phyloP scores from a whole-genome alignment of 2,329 filamentous ascomycete species.

The Periconia digitata region DNA sequence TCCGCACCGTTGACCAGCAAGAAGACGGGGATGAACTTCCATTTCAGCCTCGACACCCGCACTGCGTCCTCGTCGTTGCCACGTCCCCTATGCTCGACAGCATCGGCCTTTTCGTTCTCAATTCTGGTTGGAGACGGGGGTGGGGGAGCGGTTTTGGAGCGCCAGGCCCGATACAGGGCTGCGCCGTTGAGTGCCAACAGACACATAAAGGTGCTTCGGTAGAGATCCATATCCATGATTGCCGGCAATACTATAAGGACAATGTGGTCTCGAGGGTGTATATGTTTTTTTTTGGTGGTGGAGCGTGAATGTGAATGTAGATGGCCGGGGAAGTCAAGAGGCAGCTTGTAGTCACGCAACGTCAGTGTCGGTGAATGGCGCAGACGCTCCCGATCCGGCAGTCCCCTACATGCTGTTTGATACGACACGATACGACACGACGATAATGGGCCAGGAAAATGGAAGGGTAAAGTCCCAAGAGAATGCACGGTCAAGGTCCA shows the following conservation, averaged over 20 bases:
- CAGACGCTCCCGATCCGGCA: no score
- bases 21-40: slow-evolving; percentile 49
- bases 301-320: neutral
- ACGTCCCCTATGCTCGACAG: slow-evolving; percentile 23
- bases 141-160: slow-evolving; percentile 14
- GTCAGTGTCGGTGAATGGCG: no score
- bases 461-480: neutral
- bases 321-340: neutral
- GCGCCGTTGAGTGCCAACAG: slow-evolving; percentile 30
- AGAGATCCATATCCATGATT: slow-evolving; percentile 29
- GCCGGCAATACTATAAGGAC: neutral
- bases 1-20: slow-evolving; percentile 49
- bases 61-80: slow-evolving; percentile 24
- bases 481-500: neutral
- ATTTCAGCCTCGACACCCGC: slow-evolving; percentile 42
- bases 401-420: neutral
- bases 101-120: slow-evolving; percentile 15
- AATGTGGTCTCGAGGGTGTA: neutral
- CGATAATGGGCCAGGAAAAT: neutral
- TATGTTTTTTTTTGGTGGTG: neutral
- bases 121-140: slow-evolving; percentile 8
- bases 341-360: neutral
- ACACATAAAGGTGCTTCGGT: slow-evolving; percentile 29
- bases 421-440: neutral
- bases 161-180: slow-evolving; percentile 29